phyloP scores from a whole-genome alignment of 441 rosid species.

The Aquilaria agallochum region DNA sequence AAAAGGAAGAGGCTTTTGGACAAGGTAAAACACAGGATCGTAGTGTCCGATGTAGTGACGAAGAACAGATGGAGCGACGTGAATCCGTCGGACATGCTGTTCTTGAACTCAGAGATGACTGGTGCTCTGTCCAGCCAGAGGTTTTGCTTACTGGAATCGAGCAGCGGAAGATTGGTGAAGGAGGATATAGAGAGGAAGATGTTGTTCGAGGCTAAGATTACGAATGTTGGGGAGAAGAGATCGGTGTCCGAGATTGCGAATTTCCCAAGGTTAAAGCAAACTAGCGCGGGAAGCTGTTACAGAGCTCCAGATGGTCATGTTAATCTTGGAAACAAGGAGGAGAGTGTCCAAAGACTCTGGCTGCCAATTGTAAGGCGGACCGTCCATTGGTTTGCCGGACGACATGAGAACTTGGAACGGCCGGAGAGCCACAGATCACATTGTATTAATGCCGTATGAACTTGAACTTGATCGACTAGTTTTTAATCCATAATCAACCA shows the following conservation, averaged over 20 bases:
- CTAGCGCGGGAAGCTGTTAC: neutral
- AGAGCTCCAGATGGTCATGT: slow-evolving; percentile 11
- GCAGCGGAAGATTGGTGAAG: slow-evolving; percentile 22
- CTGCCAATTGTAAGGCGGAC: slow-evolving; percentile 45
- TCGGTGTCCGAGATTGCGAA: slow-evolving; percentile 45
- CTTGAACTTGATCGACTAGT: too few relatives aligned
- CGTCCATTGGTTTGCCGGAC: slow-evolving; percentile 40
- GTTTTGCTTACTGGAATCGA: slow-evolving; percentile 18
- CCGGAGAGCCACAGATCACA: too few relatives aligned
- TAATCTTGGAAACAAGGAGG: slow-evolving; percentile 18
- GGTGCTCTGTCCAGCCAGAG: slow-evolving; percentile 25
- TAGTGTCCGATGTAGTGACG: slow-evolving; percentile 35
- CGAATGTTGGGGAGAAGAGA: slow-evolving; percentile 21
- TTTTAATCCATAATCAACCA: too few relatives aligned
- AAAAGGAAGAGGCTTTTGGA: slow-evolving; percentile 19
- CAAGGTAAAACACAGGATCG: slow-evolving; percentile 41
- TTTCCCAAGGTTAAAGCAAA: slow-evolving; percentile 28
- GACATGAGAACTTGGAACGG: slow-evolving; percentile 11
- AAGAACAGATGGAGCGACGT: slow-evolving; percentile 58
- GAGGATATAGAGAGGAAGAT: slow-evolving; percentile 30
- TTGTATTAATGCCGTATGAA: too few relatives aligned
- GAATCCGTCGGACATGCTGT: slow-evolving; percentile 48
- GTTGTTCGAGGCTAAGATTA: slow-evolving; percentile 18
- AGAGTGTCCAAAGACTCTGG: slow-evolving; percentile 37
- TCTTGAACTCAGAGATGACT: slow-evolving; percentile 45